Evolutionary conservation across 208 protist species (phyloP), one percentile per base, ranked within the genome.

Genomic region (Leishmania tropica): DNA sequence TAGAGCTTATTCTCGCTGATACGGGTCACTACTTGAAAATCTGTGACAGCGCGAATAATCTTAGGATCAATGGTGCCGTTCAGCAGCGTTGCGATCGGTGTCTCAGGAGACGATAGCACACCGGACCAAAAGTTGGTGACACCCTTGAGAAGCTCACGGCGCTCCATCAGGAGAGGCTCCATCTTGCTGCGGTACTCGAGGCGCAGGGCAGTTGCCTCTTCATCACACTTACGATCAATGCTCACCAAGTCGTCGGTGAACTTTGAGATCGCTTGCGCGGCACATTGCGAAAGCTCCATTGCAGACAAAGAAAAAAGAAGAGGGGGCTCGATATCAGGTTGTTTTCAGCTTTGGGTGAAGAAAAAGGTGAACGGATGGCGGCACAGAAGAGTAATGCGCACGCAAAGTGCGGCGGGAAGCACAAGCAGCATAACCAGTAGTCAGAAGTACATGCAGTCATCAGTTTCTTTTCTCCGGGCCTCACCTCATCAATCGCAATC

Each of bases 51-150:
- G n/a, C 91, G 89, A 13, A 92, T 47, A 81, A 97, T 84, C 79
- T 95, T 96, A 0, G 92, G 91, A 67, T 97, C 94, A 58, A 94
- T 90, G 0, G 93, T 96, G 54, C 87, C 88, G 85, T 96, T 95
- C 64, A 96, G 56, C 24, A 95, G 73, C 13, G 31, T 45, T 8
- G 76, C 78, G 56, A 96, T 75, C 28, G 92, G 89, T 13, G 88
- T 87, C 42, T 86, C 78, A 6, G 85, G 70, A 1, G 85, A 85
- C 19, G 71, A 79, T 0, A 97, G 83, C 3, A 93, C 87, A 40
- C 84, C 83, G 31, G 86, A 87, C 93, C 94, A 97, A 60, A 95
- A 97, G 56, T 88, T 85, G 4, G 83, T 75, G 35, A 94, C 78
- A 28, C 73, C 73, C 48, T 85, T 85, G 6, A 97, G 81, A 58